Percentiles rank a stretch among this genome's conserved stretches.
Evolutionary conservation across 371 early-diverging fungal genomes (phyloP).

Genomic region (Gilbertella persicaria): DNA sequence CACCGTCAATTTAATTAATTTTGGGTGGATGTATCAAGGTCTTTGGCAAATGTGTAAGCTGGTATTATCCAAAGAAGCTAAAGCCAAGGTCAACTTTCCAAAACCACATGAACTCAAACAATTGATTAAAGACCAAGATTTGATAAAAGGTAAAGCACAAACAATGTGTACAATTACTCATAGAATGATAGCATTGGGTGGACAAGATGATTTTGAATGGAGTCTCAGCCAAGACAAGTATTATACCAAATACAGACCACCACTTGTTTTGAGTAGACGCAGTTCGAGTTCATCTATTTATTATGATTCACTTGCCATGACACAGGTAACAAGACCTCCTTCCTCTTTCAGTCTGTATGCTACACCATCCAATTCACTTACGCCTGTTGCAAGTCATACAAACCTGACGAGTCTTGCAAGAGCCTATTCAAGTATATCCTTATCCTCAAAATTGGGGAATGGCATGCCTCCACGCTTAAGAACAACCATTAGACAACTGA

Average conservation of each 20-base stretch:
- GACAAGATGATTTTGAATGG: conserved; percentile 27
- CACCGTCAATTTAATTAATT: conserved; percentile 41
- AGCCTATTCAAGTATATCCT: conserved; percentile 16
- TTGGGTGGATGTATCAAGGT: conserved; percentile 54
- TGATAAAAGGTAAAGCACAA: conserved; percentile 27
- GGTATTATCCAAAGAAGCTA: conserved; percentile 46
- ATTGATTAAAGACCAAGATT: conserved; percentile 28
- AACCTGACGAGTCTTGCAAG: conserved; percentile 26
- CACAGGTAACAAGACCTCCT: conserved; percentile 11
- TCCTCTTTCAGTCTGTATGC: conserved; percentile 25
- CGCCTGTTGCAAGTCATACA: conserved; percentile 33
- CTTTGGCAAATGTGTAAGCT: conserved; percentile 54
- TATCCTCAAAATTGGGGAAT: conserved; percentile 20
- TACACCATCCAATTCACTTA: conserved; percentile 28
- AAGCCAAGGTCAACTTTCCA: conserved; percentile 40
- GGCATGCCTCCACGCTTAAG: conserved; percentile 25
- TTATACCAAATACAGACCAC: conserved; percentile 14
- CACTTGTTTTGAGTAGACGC: conserved; percentile 24
- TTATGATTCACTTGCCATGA: conserved; percentile 22
- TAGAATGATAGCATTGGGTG: conserved; percentile 24
- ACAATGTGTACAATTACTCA: background rate
- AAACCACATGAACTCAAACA: conserved; percentile 22
- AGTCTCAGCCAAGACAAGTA: conserved; percentile 14
- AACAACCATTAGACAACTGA: conserved; percentile 18
- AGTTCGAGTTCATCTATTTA: conserved; percentile 33